Evolutionary conservation across 768 basidiomycete species (phyloP).

Genomic region (Rhizopogon rudus): DNA sequence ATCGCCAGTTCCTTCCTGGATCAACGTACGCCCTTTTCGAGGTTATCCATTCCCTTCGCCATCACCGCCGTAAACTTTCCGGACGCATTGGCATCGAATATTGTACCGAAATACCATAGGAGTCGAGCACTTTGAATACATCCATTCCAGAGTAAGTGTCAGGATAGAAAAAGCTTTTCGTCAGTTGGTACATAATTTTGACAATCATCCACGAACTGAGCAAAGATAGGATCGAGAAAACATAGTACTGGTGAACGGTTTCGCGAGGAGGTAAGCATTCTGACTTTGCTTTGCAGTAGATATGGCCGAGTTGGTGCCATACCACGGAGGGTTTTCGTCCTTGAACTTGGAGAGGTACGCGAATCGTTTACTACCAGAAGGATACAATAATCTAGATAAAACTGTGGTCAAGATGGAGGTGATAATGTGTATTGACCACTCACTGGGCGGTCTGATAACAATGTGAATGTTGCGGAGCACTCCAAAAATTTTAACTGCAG

Average conservation of each 20-base stretch:
- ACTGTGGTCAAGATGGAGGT: too few species aligned
- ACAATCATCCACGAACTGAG: constrained; percentile 4
- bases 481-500: too few species aligned
- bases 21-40: too few species aligned
- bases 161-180: constrained; percentile 5
- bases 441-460: not conserved
- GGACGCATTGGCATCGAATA: constrained; percentile 6
- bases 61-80: constrained; percentile 14
- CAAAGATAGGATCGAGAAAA: not conserved
- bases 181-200: not conserved
- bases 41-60: constrained; percentile 8
- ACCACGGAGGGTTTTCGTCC: not conserved
- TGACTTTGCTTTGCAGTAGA: not conserved
- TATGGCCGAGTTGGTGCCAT: not conserved
- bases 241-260: too few species aligned
- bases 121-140: constrained; percentile 5
- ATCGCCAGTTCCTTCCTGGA: constrained; percentile 16
- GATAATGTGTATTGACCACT: too few species aligned
- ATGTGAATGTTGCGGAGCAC: not conserved
- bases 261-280: too few species aligned
- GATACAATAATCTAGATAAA: too few species aligned
- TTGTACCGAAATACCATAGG: constrained; percentile 8
- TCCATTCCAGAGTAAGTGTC: constrained; percentile 5
- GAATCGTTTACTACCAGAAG: too few species aligned
- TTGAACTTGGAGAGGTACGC: too few species aligned